Conservation (phyloP, 441 rosid genomes). For the Omphalea diandra region DNA sequence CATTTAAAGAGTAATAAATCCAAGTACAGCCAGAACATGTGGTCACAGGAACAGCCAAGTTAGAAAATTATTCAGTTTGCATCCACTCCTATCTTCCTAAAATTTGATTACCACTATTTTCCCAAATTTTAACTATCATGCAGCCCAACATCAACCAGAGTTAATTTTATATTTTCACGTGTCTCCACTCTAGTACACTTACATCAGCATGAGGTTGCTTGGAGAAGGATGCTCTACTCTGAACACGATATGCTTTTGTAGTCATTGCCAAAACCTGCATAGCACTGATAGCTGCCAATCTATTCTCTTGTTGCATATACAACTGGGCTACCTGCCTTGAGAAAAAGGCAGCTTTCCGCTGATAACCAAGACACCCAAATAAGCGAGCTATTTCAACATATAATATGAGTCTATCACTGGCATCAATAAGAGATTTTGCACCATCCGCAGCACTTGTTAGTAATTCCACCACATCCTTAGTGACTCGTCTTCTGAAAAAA, state of each 20-base stretch:
- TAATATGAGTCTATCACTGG: slow-evolving; percentile 81
- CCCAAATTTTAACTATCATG: neutral
- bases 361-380: slow-evolving; percentile 88
- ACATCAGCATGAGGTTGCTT: slow-evolving; percentile 47
- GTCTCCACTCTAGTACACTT: slow-evolving; percentile 27
- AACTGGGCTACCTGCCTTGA: slow-evolving; percentile 97
- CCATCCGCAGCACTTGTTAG: slow-evolving; percentile 93
- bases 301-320: slow-evolving; percentile 91
- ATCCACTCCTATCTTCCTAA: neutral
- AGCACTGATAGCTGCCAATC: slow-evolving; percentile 92
- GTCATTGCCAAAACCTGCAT: slow-evolving; percentile 97
- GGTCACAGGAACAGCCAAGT: neutral
- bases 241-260: slow-evolving; percentile 86
- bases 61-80: neutral
- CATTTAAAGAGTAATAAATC: neutral
- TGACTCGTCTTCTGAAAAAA: slow-evolving; percentile 67
- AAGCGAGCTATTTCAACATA: slow-evolving; percentile 92
- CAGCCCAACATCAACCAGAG: neutral
- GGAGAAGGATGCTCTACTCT: slow-evolving; percentile 77
- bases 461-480: slow-evolving; percentile 90
- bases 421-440: slow-evolving; percentile 94
- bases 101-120: neutral
- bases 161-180: neutral
- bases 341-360: slow-evolving; percentile 94
- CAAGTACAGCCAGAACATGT: neutral